phyloP scores from a whole-genome alignment of 106 monocot species.

The Dactylorhiza incarnata region DNA sequence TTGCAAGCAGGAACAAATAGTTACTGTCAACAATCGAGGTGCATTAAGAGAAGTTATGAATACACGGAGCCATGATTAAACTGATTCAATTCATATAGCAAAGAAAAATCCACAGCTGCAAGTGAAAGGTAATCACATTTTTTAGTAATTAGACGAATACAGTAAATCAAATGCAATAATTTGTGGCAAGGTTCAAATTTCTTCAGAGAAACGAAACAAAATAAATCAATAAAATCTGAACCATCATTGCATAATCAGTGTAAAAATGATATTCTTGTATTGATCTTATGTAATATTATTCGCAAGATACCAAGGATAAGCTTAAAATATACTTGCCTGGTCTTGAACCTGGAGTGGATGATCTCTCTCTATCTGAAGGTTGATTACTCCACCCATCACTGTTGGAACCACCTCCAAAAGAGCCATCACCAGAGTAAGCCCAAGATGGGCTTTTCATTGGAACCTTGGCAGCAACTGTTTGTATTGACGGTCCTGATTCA shows the following conservation, averaged over 20 bases:
- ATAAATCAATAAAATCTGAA: background rate
- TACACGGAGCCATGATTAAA: background rate
- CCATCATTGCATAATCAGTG: background rate
- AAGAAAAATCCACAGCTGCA: background rate
- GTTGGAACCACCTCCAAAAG: slow-evolving; percentile 17
- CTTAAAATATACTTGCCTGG: slow-evolving; percentile 17
- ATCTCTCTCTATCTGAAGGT: slow-evolving; percentile 39
- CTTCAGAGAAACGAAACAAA: background rate
- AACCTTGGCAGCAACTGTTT: slow-evolving; percentile 75
- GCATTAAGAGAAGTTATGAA: background rate
- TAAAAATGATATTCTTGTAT: background rate
- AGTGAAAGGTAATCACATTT: background rate
- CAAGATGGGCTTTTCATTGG: slow-evolving; percentile 69
- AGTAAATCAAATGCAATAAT: background rate
- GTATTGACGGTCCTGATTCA: slow-evolving; percentile 35
- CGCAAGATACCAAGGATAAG: background rate
- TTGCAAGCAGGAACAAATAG: background rate
- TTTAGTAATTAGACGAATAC: background rate
- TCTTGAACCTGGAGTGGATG: slow-evolving; percentile 40
- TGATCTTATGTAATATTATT: background rate
- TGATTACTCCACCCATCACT: slow-evolving; percentile 48
- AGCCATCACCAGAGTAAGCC: slow-evolving; percentile 30
- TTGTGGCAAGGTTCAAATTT: background rate
- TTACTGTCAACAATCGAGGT: background rate
- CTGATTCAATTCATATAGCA: background rate